A percentile compares a stretch with the other conserved stretches of the same genome.
Evolutionary conservation across 2,329 filamentous ascomycete species (phyloP).

Genomic region (Aspergillus oerlinghausenensis): DNA sequence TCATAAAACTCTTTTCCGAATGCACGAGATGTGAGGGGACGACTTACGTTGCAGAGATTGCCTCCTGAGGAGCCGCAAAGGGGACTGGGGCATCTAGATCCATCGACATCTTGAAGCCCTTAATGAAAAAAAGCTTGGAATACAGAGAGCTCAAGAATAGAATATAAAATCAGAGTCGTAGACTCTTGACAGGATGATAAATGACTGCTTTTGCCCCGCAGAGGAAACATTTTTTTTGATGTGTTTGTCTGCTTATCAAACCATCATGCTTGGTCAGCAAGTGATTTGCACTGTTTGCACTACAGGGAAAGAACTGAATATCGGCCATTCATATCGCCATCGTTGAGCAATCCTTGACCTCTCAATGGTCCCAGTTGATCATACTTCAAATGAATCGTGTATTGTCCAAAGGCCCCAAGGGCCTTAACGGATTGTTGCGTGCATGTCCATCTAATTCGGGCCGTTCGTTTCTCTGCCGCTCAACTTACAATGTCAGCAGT

Average conservation of each 20-base stretch:
- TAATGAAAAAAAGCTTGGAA: background rate
- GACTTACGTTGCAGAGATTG: slow-evolving; percentile 52
- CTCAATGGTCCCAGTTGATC: background rate
- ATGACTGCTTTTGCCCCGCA: background rate
- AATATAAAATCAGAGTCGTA: background rate
- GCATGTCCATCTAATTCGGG: slow-evolving; percentile 23
- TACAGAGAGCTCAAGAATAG: background rate
- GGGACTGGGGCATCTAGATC: slow-evolving; percentile 55
- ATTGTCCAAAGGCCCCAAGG: slow-evolving; percentile 26
- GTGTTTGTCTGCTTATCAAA: background rate
- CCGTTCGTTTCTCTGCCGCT: slow-evolving; percentile 10
- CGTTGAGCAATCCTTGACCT: background rate
- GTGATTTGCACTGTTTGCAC: slow-evolving; percentile 2
- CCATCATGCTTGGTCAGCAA: background rate
- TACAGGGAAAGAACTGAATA: background rate
- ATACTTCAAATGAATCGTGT: slow-evolving; percentile 28
- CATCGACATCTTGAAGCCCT: slow-evolving; percentile 41
- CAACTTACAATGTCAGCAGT: slow-evolving; percentile 11
- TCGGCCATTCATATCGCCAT: background rate
- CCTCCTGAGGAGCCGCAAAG: slow-evolving; percentile 39
- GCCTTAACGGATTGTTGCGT: slow-evolving; percentile 26
- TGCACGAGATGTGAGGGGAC: slow-evolving; percentile 1
- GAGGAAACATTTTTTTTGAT: background rate
- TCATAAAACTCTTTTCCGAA: slow-evolving; percentile 8
- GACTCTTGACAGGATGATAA: background rate